Evolutionary conservation across 176 grass and related monocot species (phyloP).

Genomic region (Oryza australiensis): DNA sequence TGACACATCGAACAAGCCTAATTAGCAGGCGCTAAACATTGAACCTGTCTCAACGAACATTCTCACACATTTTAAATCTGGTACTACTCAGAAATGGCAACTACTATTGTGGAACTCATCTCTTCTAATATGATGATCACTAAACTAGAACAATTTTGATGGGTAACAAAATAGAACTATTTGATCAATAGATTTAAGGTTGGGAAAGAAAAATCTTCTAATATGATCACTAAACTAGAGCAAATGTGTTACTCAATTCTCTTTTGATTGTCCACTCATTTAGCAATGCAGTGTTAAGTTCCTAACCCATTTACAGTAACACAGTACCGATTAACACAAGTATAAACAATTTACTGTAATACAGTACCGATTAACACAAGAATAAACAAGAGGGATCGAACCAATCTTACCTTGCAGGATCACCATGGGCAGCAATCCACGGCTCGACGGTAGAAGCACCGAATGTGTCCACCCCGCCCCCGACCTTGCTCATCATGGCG

Average conservation of each 20-base stretch:
- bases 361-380: neutral
- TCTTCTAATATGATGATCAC: neutral
- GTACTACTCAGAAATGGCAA: neutral
- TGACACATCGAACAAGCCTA: neutral
- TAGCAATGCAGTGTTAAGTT: neutral
- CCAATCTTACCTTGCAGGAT: constrained; percentile 66
- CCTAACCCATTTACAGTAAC: neutral
- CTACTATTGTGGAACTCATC: neutral
- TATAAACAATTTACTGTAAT: neutral
- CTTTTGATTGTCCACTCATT: neutral
- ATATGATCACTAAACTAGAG: too few species aligned
- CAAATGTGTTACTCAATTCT: neutral
- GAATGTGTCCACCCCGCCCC: constrained; percentile 58
- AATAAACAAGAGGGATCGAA: neutral
- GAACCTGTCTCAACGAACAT: neutral
- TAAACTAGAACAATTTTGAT: neutral
- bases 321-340: neutral
- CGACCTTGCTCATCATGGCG: constrained; percentile 53
- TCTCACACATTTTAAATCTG: neutral
- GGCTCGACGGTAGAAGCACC: constrained; percentile 80
- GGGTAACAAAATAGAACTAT: neutral
- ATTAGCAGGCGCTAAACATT: neutral
- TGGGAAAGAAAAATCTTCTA: neutral
- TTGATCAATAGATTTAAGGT: neutral
- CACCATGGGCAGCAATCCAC: constrained; percentile 84